These are phyloP conservation scores for Lavandula angustifolia DNA, from an alignment of 257 asterid species.

Conservation along the genomic window DNA sequence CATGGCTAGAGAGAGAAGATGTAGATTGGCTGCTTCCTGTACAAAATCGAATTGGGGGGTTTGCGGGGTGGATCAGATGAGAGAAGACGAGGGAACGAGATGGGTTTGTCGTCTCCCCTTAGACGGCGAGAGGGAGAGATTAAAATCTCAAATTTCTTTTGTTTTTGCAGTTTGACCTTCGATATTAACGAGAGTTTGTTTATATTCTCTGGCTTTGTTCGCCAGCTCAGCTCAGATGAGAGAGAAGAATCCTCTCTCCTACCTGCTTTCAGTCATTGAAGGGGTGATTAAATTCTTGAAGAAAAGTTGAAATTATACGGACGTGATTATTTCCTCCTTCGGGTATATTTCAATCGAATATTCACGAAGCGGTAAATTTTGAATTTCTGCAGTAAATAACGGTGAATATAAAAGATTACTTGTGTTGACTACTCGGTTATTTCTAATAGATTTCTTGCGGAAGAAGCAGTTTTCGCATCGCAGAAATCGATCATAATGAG, in stretches of 20 bases:
- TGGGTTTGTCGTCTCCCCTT: conserved; percentile 24
- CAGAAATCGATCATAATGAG: conserved; percentile 26
- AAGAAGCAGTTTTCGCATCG: conserved; percentile 2
- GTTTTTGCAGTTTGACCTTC: conserved; percentile 23
- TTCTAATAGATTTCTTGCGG: no score
- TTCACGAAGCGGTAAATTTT: no score
- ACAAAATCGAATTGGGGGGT: background rate
- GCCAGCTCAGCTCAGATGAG: conserved; percentile 22
- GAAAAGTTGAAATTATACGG: no score
- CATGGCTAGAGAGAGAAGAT: conserved; percentile 17
- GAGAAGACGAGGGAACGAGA: conserved; percentile 33
- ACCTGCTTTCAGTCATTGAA: no score
- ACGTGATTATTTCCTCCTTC: no score
- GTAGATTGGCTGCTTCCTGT: background rate
- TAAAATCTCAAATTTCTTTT: background rate
- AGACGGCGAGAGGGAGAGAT: background rate
- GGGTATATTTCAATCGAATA: no score
- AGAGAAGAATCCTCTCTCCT: no score
- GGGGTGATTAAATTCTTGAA: no score
- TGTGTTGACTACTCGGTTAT: no score
- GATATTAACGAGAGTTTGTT: conserved; percentile 26
- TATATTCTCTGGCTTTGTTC: background rate
- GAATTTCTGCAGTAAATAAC: no score
- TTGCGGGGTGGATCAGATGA: conserved; percentile 24
- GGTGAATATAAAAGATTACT: no score